phyloP scores from a whole-genome alignment of 164 flowering plant species.

The Kingdonia uniflora region DNA sequence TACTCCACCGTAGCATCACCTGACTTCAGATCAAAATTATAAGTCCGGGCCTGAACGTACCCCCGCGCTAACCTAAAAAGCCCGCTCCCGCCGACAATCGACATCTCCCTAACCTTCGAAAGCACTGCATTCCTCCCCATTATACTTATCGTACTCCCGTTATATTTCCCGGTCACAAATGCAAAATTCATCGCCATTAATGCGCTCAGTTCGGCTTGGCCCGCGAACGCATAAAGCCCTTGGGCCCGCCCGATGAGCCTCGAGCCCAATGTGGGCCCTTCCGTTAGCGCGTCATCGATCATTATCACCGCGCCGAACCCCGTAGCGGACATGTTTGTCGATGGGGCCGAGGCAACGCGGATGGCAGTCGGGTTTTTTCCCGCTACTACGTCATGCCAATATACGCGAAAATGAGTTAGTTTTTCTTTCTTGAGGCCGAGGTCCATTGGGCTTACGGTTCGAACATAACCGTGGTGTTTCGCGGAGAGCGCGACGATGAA shows the following conservation, averaged over 20 bases:
- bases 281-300: conserved; percentile 6
- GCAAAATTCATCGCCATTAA: conserved; percentile 8
- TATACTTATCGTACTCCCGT: conserved; percentile 10
- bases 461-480: not conserved
- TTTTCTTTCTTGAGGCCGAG: not conserved
- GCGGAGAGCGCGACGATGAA: not conserved
- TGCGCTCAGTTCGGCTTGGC: not conserved
- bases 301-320: conserved; percentile 7
- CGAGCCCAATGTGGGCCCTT: conserved; percentile 4
- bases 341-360: not conserved
- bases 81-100: conserved; percentile 6
- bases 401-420: conserved; percentile 6
- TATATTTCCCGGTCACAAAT: conserved; percentile 5
- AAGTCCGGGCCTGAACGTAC: conserved; percentile 3
- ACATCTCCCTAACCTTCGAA: conserved; percentile 10
- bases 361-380: conserved; percentile 6
- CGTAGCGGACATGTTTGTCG: not conserved
- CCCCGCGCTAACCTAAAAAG: conserved; percentile 9
- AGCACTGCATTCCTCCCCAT: conserved; percentile 3
- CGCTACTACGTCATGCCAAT: conserved; percentile 7
- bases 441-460: not conserved
- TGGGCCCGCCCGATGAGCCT: conserved; percentile 7
- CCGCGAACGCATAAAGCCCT: conserved; percentile 7
- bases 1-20: conserved; percentile 10
- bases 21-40: not conserved